Evolutionary conservation across 2,329 filamentous ascomycete species (phyloP).

Genomic region (Uncinocarpus reesii): DNA sequence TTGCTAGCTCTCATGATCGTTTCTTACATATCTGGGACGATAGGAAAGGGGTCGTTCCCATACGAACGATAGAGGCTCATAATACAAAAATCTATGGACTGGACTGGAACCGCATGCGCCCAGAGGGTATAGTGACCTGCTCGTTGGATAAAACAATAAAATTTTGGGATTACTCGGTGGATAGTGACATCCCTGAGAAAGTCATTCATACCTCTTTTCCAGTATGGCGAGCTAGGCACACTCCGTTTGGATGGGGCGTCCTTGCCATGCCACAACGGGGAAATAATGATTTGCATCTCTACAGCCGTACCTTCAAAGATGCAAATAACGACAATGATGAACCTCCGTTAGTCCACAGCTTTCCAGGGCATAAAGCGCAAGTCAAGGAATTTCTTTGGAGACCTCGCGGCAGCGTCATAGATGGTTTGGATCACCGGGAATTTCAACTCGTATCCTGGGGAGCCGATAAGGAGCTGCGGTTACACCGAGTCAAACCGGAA

Average conservation of each 20-base stretch:
- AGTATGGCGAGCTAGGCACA: constrained; percentile 83
- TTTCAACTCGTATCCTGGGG: constrained; percentile 94
- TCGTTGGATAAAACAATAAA: constrained; percentile 88
- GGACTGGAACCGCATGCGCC: constrained; percentile 77
- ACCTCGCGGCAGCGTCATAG: constrained; percentile 57
- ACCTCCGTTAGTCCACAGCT: constrained; percentile 41
- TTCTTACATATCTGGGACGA: constrained; percentile 86
- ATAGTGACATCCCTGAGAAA: constrained; percentile 57
- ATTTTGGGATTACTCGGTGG: constrained; percentile 70
- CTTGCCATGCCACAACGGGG: constrained; percentile 87
- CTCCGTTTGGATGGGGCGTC: constrained; percentile 76
- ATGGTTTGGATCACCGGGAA: constrained; percentile 69
- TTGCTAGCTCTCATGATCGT: constrained; percentile 83
- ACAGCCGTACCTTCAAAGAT: constrained; percentile 49
- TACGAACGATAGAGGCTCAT: constrained; percentile 78
- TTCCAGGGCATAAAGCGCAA: constrained; percentile 49
- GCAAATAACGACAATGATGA: constrained; percentile 24
- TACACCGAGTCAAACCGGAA: constrained; percentile 61
- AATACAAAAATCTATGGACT: constrained; percentile 90
- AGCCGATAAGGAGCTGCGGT: constrained; percentile 67
- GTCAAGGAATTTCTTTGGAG: constrained; percentile 92
- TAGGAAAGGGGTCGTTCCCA: constrained; percentile 62
- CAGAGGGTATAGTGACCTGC: constrained; percentile 69
- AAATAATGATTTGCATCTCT: constrained; percentile 74
- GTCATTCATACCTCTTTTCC: constrained; percentile 75